Percentiles rank a stretch among this genome's conserved stretches.
These are phyloP conservation scores for Phytopythium delawarense DNA, from an alignment of 352 stramenopile species.

Conservation along the genomic window DNA sequence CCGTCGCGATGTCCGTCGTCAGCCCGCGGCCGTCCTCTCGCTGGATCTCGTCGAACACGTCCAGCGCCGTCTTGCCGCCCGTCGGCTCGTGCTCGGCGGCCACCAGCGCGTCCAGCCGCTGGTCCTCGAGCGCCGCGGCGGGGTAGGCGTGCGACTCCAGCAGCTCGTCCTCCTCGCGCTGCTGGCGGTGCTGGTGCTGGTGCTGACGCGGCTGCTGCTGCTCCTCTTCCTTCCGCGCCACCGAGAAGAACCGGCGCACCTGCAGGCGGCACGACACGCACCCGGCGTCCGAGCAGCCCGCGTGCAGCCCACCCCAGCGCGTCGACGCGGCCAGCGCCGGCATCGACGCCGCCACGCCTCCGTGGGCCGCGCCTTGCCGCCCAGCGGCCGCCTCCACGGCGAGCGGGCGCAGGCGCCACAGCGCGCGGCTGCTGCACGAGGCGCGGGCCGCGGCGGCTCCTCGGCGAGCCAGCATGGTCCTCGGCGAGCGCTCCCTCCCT, in stretches of 20 bases:
- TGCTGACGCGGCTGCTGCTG: neutral
- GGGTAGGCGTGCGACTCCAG: constrained; percentile 16
- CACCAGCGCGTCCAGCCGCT: constrained; percentile 19
- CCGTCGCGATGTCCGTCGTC: constrained; percentile 40
- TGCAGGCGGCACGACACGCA: constrained; percentile 1
- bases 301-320: neutral
- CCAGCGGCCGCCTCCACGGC: neutral
- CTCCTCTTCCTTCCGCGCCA: constrained; percentile 8
- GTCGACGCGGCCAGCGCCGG: neutral
- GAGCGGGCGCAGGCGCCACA: constrained; percentile 8
- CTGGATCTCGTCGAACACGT: constrained; percentile 53
- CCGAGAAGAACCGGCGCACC: constrained; percentile 17
- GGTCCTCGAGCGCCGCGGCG: constrained; percentile 17
- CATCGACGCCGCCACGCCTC: neutral
- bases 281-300: neutral
- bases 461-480: constrained; percentile 18
- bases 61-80: constrained; percentile 34
- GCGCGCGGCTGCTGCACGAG: constrained; percentile 3
- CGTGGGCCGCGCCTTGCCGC: too few relatives aligned
- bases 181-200: neutral
- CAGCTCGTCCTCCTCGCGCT: constrained; percentile 12
- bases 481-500: neutral
- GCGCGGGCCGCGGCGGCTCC: constrained; percentile 10
- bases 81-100: constrained; percentile 29
- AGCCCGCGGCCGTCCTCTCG: constrained; percentile 27